Evolutionary conservation across 2,329 filamentous ascomycete genomes (phyloP), one percentile per base, ranked within the genome.

Genomic region (Neofusicoccum kwambonambiense): DNA sequence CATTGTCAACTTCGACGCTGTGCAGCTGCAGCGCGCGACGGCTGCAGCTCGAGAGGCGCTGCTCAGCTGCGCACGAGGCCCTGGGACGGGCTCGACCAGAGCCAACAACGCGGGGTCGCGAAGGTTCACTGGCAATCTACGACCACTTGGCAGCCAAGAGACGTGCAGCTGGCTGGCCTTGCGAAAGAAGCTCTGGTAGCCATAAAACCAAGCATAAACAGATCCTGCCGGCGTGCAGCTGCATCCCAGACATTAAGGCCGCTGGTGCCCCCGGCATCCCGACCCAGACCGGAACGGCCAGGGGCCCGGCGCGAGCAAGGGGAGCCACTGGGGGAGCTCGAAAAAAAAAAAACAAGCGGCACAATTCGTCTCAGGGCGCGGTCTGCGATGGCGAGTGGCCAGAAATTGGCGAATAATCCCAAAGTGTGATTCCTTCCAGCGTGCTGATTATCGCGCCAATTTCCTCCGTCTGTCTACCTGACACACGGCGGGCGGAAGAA

Each of bases 171-270:
- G 11, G 37, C n/a, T 11, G 50, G 13, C 54, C 13, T 15, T 37
- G 12, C 15, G 6, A 5, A 13, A 45, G 54, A 58, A 52, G 50
- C 50, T 52, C 37, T 12, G 4, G 22, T 57, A 44, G 52, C 52
- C 39, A 45, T 35, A 58, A 60, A 44, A 42, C 39, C 56, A 60
- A 60, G 56, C 56, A 60, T 60, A 60, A 60, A 47, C 42, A 47
- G 56, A 60, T 37, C 8, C 13, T 11, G 31, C n/a, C n/a, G 22
- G 27, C n/a, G 39, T 17, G 41, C 42, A 60, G 41, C 56, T 47
- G 47, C 35, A 60, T 49, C 27, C 56, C 56, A 42, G 56, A 35
- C 19, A 47, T 60, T 49, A 60, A 47, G 41, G 39, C 54, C 9
- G 37, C 11, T 31, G 19, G 19, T 19, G 4, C 22, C 17, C 44